These are phyloP conservation scores for Nitzschia putrida DNA, from an alignment of 108 stramenopile genomes.

Conservation along the genomic window DNA sequence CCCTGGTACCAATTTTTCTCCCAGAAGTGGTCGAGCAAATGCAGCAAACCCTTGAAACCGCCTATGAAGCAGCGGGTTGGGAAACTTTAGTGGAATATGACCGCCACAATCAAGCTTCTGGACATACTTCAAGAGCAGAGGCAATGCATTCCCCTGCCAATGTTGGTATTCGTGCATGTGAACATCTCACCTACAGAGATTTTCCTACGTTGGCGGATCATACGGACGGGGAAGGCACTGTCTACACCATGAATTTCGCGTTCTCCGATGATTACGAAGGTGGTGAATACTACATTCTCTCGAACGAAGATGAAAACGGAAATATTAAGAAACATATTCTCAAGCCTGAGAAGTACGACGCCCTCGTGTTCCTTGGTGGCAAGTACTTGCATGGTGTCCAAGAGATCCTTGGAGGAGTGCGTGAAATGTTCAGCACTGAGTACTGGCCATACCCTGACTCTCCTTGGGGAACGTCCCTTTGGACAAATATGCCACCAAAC, in stretches of 20 bases:
- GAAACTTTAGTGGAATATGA: slow-evolving; percentile 4
- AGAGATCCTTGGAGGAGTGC: slow-evolving; percentile 34
- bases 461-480: slow-evolving; percentile 39
- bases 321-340: slow-evolving; percentile 11
- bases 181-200: slow-evolving; percentile 40
- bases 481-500: slow-evolving; percentile 21
- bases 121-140: neutral
- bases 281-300: slow-evolving; percentile 34
- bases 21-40: slow-evolving; percentile 30
- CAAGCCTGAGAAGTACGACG: slow-evolving; percentile 35
- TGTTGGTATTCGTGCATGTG: slow-evolving; percentile 40
- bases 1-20: slow-evolving; percentile 26
- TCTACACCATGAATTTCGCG: slow-evolving; percentile 43
- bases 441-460: slow-evolving; percentile 42
- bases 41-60: slow-evolving; percentile 28
- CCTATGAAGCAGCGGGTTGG: slow-evolving; percentile 41
- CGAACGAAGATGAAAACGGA: slow-evolving; percentile 15
- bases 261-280: slow-evolving; percentile 39
- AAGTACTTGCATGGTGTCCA: slow-evolving; percentile 37
- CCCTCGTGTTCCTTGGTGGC: slow-evolving; percentile 42
- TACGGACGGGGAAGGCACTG: slow-evolving; percentile 34
- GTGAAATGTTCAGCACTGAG: slow-evolving; percentile 48
- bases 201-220: slow-evolving; percentile 35
- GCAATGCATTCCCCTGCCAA: slow-evolving; percentile 30
- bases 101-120: neutral